Percentiles rank a stretch among this genome's conserved stretches.
phyloP scores from a whole-genome alignment of 2,329 filamentous ascomycete genomes.

The Balansia obtecta region DNA sequence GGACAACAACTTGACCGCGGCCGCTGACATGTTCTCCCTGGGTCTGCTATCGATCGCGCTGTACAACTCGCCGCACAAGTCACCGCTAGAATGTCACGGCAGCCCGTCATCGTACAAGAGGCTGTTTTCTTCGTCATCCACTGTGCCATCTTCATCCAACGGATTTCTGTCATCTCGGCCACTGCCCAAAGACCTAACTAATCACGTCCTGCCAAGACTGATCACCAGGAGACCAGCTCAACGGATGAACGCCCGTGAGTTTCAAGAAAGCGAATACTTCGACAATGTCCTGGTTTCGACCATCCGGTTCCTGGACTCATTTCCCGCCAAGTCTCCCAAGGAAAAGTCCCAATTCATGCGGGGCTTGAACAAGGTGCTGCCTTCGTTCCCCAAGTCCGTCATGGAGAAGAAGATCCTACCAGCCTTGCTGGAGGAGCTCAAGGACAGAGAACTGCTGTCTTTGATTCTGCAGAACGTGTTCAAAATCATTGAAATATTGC shows the following conservation, averaged over 20 bases:
- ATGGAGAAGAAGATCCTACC: constrained; percentile 91
- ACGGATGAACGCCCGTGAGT: constrained; percentile 76
- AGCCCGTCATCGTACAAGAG: constrained; percentile 79
- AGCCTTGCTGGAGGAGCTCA: constrained; percentile 81
- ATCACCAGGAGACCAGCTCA: constrained; percentile 82
- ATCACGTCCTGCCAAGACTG: constrained; percentile 67
- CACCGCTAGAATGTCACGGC: constrained; percentile 70
- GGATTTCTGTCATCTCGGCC: constrained; percentile 72
- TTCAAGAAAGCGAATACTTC: constrained; percentile 92
- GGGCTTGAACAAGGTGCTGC: constrained; percentile 73
- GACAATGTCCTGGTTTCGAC: constrained; percentile 95
- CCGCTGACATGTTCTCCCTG: constrained; percentile 88
- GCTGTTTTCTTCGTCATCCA: constrained; percentile 64
- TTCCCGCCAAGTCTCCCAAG: constrained; percentile 81
- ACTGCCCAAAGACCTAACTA: constrained; percentile 65
- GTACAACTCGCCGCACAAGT: constrained; percentile 88
- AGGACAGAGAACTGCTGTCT: constrained; percentile 77
- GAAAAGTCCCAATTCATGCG: constrained; percentile 90
- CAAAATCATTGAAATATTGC: constrained; percentile 70
- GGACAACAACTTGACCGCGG: constrained; percentile 72
- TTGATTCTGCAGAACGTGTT: constrained; percentile 86
- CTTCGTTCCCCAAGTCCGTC: constrained; percentile 85
- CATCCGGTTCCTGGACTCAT: constrained; percentile 82
- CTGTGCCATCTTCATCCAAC: constrained; percentile 67
- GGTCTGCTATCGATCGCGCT: constrained; percentile 79